Evolutionary conservation across 108 stramenopile species (phyloP), one percentile per base, ranked within the genome.

Genomic region (Conticribra weissflogii): DNA sequence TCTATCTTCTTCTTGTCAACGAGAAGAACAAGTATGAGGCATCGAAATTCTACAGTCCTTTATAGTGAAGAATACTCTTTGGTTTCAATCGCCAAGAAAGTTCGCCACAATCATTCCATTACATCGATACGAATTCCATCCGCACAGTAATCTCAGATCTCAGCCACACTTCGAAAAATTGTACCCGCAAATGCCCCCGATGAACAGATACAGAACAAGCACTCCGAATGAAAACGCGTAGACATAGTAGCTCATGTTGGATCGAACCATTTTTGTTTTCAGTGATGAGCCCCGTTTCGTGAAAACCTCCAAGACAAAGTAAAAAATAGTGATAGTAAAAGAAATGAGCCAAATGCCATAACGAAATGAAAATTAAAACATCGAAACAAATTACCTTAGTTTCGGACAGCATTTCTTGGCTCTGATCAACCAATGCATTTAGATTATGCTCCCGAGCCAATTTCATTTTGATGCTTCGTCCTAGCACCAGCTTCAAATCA

Each of bases 401-500:
- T 59, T 89, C 88, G 52, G 56, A 24, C 53, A 82, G 54, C 69
- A 90, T 70, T 24, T 70, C 54, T 9, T 86, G 79, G 15, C 86
- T 83, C 53, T 81, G 74, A 32, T 81, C 73, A 47, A 84, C 47
- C 61, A 94, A 49, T 5, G 64, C 57, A 32, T 85, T 82, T 33
- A 94, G 65, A 1, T 66, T 47, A 29, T 82, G 69, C 18, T 70
- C 87, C n/a, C 86, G 59, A 31, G 86, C 77, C 58, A 93, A 31
- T 41, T 89, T 31, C 48, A 93, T 59, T 15, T 51, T 70, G 29
- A 93, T 85, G 65, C 90, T 88, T 18, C 67, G 49, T 15, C 88
- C 92, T 63, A 93, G 46, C 54, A 93, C 60, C 17, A 32, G 45
- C 68, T 84, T 89, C 79, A 93, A 73, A 76, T 88, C 85, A 47